Conservation (phyloP, 2,329 filamentous ascomycete genomes). For the Exophiala phaeomuriformis region DNA sequence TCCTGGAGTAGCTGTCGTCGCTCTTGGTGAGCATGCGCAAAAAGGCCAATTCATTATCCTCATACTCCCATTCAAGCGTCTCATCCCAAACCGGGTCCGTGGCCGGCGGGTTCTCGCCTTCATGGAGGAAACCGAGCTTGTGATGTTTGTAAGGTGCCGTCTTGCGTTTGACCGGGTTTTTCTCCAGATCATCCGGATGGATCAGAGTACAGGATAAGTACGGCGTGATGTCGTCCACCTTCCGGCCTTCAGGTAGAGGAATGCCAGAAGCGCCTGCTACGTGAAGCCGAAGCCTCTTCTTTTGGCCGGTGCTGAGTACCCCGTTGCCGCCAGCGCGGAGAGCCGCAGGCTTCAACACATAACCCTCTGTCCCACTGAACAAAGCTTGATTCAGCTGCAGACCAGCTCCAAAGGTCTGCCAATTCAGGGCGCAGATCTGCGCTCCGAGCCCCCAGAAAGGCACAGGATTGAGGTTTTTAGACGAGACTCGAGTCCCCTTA, state of each 20-base stretch:
- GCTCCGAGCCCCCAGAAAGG: constrained; percentile 24
- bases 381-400: constrained; percentile 27
- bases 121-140: constrained; percentile 22
- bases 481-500: constrained; percentile 25
- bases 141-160: constrained; percentile 25
- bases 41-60: constrained; percentile 25
- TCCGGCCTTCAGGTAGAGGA: constrained; percentile 20
- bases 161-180: constrained; percentile 21
- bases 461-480: constrained; percentile 25
- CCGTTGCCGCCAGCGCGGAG: constrained; percentile 20
- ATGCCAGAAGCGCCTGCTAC: constrained; percentile 23
- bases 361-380: constrained; percentile 26
- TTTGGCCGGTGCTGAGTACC: constrained; percentile 10
- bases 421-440: constrained; percentile 26
- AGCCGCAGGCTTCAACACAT: constrained; percentile 22
- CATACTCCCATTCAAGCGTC: constrained; percentile 24
- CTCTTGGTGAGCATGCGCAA: constrained; percentile 26
- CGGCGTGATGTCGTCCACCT: constrained; percentile 23
- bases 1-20: constrained; percentile 24
- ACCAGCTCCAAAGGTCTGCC: constrained; percentile 26
- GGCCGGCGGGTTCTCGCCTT: constrained; percentile 13
- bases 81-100: constrained; percentile 26
- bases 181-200: constrained; percentile 18
- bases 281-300: constrained; percentile 22
- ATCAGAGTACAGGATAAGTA: constrained; percentile 26